Conservation (phyloP, 345 rosid genomes). For the Ceriops decandra region DNA sequence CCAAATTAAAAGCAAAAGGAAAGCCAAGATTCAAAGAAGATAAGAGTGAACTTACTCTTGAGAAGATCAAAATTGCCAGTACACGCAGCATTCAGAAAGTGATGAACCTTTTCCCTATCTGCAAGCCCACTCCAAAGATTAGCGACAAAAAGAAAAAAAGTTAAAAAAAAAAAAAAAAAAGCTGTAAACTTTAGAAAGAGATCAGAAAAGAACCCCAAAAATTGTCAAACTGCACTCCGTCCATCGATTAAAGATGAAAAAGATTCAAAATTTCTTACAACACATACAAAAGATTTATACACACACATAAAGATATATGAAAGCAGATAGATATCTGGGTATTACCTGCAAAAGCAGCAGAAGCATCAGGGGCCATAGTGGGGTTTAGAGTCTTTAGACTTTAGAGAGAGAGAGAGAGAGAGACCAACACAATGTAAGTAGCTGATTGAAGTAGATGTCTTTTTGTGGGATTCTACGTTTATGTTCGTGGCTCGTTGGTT, state of each 20-base stretch:
- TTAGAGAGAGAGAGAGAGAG: too few relatives aligned
- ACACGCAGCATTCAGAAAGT: slow-evolving; percentile 62
- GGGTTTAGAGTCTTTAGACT: too few relatives aligned
- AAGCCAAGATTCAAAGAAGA: not conserved
- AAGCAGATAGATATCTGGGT: slow-evolving; percentile 15
- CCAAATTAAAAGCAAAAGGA: not conserved
- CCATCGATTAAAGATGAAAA: not conserved
- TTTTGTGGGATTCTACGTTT: too few relatives aligned
- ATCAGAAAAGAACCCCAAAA: not conserved
- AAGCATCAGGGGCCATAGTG: slow-evolving; percentile 73
- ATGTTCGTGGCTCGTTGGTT: too few relatives aligned
- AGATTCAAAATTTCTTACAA: not conserved
- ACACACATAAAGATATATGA: not conserved
- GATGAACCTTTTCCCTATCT: slow-evolving; percentile 75
- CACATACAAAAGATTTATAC: not conserved
- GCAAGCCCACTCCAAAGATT: slow-evolving; percentile 12
- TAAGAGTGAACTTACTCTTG: slow-evolving; percentile 51
- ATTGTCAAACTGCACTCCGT: not conserved
- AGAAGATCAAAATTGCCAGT: slow-evolving; percentile 81
- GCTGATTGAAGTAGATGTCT: too few relatives aligned
- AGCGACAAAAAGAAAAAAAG: not conserved
- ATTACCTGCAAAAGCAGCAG: slow-evolving; percentile 78
- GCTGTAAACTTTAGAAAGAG: not conserved
- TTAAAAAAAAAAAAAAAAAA: not conserved
- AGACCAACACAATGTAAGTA: too few relatives aligned